Base-by-base conservation (phyloP, 352 stramenopile genomes). In the Globisporangium barbulae region DNA sequence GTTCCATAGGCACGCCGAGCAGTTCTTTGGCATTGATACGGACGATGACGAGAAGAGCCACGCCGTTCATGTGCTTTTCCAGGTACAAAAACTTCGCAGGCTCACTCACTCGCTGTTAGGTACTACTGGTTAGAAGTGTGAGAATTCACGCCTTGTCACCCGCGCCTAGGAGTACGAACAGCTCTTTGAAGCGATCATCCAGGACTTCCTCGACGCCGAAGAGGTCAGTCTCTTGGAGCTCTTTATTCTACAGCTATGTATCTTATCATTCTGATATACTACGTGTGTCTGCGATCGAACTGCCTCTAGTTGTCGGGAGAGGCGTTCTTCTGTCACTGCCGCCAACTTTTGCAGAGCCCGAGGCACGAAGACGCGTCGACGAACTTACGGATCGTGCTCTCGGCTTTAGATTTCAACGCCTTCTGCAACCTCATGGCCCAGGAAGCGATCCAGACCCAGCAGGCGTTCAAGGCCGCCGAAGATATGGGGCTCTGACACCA, bases 371-470 rank as follows among this genome's bases (percentile, higher is more conserved):
- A 71, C 19, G 73, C 79, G 5, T 37, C 64, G 28, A 55, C 61
- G 25, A 87, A 88, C 47, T 62, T 88, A 12, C 61, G 71, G 22
- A 63, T 87, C 50, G 31, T 89, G 30, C 68, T 90, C 13, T 77
- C 75, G 2, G 76, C 79, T 2, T 63, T 90, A 21, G 81, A 90
- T 58, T 85, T 89, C 22, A 63, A 75, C 22, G 59, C 55, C 3
- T 90, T 90, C 52, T 88, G 79, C 37, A 47, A 71, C 19, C 70
- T 86, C 53, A 88, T 90, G 79, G 67, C 65, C 19, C 55, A 64
- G 0, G 75, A 89, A 33, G 77, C 76, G 9, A 70, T 76, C 35
- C 59, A 81, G 48, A 83, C 74, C 17, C 77, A 85, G n/a, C 59
- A 65, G 2, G 79, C 77, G 17, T 58, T 81, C 13, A 78, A 85